Base-by-base conservation (phyloP, 2,329 filamentous ascomycete genomes). In the Aspergillus vadensis region DNA sequence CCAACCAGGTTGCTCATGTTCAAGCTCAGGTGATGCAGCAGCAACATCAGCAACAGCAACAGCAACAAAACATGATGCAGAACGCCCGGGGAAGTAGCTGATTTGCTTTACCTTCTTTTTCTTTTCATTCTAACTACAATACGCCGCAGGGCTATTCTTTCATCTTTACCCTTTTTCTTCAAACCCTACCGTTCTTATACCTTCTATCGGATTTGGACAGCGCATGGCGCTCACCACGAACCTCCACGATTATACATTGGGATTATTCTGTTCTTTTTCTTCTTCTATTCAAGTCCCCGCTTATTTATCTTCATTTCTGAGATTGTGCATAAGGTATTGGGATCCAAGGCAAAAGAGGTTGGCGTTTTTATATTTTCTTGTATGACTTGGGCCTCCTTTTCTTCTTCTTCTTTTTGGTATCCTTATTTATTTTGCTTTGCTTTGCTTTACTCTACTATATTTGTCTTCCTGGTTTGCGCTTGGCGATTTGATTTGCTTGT, bases 1-100 rank as follows among this genome's bases (percentile, higher is more conserved):
- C 72, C 30, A 65, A 65, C 2, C 73, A 75, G 30, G 67, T 65
- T 54, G 69, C 70, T 32, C 70, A 70, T 15, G 70, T 74, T 58
- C 74, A 76, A 52, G 72, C 72, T 19, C 74, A 72, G 52, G 68
- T 65, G 39, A 62, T 72, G 55, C 72, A 77, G 53, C 75, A 77
- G 58, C 75, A 77, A 54, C 32, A 36, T 36, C 32, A 36, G 12
- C 32, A 36, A 50, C 76, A 76, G 60, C 74, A 75, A 61, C 73
- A 76, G 21, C 74, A 76, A 59, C 74, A 77, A 61, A 77, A 75
- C 48, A 77, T 78, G 73, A 78, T 78, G 76, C 73, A 76, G 39
- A 77, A 76, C 59, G 74, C 72, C 25, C 74, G 75, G 70, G 74
- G 5, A 76, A 73, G 56, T 76, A 66, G 67, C 44, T 39, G 30